Conservation (phyloP, 768 basidiomycete species). For the Paxillus ammoniavirescens region DNA sequence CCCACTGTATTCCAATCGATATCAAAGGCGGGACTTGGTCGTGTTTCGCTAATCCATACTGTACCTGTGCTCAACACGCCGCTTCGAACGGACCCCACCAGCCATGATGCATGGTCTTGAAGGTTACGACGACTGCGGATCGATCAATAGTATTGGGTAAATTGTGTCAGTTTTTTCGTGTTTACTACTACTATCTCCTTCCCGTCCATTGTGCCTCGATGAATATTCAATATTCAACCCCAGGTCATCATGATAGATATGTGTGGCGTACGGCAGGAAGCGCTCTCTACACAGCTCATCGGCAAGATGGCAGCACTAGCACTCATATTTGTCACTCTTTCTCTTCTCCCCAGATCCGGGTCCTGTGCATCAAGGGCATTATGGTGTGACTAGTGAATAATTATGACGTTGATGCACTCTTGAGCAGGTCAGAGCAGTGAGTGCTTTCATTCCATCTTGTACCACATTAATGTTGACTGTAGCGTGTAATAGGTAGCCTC, state of each 20-base stretch:
- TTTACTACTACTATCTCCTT: no score
- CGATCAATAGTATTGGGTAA: no score
- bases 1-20: no score
- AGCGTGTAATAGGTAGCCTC: constrained; percentile 72
- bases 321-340: constrained; percentile 76
- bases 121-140: no score
- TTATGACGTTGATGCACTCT: constrained; percentile 88
- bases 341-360: constrained; percentile 97
- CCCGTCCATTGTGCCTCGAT: no score
- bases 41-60: no score
- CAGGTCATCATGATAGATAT: constrained; percentile 99
- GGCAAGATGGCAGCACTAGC: constrained; percentile 95
- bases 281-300: constrained; percentile 79
- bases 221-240: neutral
- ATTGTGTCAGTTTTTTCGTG: no score
- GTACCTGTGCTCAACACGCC: no score
- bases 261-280: constrained; percentile 75
- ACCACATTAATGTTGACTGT: neutral
- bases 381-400: constrained; percentile 94
- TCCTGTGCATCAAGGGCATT: constrained; percentile 98
- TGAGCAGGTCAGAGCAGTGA: constrained; percentile 95
- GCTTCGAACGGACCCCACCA: no score
- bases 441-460: constrained; percentile 20
- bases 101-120: no score
- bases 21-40: no score